phyloP scores from a whole-genome alignment of 2,329 filamentous ascomycete species.

The Phaeosphaeriaceae sp. region DNA sequence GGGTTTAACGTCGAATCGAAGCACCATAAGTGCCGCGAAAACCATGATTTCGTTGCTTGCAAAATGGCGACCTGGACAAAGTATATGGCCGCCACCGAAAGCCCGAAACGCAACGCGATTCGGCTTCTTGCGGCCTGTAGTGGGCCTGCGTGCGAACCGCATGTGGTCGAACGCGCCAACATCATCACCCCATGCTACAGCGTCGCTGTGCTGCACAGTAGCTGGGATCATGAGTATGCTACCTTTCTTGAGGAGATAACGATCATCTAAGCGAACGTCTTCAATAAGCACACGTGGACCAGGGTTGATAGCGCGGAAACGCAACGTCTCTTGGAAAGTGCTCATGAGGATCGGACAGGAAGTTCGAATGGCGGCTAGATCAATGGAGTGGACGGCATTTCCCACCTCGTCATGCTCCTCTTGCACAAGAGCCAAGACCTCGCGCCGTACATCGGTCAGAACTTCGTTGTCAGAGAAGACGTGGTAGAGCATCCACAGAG shows the following conservation, averaged over 20 bases:
- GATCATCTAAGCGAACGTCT: slow-evolving; percentile 38
- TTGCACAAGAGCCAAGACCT: neutral
- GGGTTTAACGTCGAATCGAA: slow-evolving; percentile 33
- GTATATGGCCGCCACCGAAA: slow-evolving; percentile 36
- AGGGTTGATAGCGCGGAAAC: slow-evolving; percentile 36
- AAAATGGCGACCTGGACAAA: slow-evolving; percentile 46
- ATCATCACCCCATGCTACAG: slow-evolving; percentile 2
- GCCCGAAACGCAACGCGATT: slow-evolving; percentile 26
- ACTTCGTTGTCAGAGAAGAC: neutral
- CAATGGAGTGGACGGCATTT: neutral
- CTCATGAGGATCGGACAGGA: slow-evolving; percentile 49
- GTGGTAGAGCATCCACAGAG: slow-evolving; percentile 3
- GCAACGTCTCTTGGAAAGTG: slow-evolving; percentile 50
- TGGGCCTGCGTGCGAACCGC: neutral
- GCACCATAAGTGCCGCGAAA: slow-evolving; percentile 29
- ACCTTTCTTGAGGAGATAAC: slow-evolving; percentile 44
- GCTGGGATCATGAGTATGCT: slow-evolving; percentile 36
- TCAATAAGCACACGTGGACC: slow-evolving; percentile 43
- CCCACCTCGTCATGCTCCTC: neutral
- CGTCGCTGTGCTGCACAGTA: slow-evolving; percentile 23
- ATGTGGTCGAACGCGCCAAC: neutral
- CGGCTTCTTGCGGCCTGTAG: neutral
- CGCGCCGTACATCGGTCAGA: neutral
- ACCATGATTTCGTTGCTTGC: slow-evolving; percentile 37
- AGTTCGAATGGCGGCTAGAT: slow-evolving; percentile 8